Base-by-base conservation (phyloP, 1,139 yeast species). In the Suhomyces maxii region DNA sequence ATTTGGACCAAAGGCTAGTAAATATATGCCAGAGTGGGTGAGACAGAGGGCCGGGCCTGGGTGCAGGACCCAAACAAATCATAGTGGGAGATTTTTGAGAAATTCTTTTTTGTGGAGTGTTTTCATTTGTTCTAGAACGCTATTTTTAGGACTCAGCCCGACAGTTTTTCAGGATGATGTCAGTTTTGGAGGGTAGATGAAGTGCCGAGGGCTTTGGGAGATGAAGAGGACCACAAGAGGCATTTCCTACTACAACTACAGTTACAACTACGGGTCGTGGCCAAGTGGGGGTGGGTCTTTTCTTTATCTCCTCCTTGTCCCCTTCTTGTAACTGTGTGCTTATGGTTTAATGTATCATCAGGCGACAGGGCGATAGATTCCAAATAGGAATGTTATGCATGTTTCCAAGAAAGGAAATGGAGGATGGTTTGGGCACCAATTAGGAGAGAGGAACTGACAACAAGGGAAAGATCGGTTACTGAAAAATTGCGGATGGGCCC, bases 81-180 rank as follows among this genome's bases (percentile, higher is more conserved):
- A 26, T 26, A 26, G 18, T 37, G 39, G 31, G 8, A 28, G n/a
- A n/a, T n/a, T 12, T 11, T 23, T 18, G 39, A 23, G 32, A 31
- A 37, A 37, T 26, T 37, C 30, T 31, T 40, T 38, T 34, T 36
- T 36, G 39, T 42, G 45, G 25, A 34, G 43, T 39, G 42, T 39
- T 45, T 45, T 37, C 42, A 40, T 37, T 38, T 34, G 50, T 45
- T 47, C 47, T 44, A 47, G 48, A 44, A 36, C 47, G 40, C 48
- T 46, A 42, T 46, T 46, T 46, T 42, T 42, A 46, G 48, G 28
- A 28, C 31, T 28, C 5, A 28, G 31, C 31, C 9, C 4, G n/a
- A 3, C 7, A 18, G 23, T 18, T 18, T 18, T 18, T 18, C 6
- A 4, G 23, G 23, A 18, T 18, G 23, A 18, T 18, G 23, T 18